Base-by-base conservation (phyloP, 23 red algal species). In the Gracilaria caudata region DNA sequence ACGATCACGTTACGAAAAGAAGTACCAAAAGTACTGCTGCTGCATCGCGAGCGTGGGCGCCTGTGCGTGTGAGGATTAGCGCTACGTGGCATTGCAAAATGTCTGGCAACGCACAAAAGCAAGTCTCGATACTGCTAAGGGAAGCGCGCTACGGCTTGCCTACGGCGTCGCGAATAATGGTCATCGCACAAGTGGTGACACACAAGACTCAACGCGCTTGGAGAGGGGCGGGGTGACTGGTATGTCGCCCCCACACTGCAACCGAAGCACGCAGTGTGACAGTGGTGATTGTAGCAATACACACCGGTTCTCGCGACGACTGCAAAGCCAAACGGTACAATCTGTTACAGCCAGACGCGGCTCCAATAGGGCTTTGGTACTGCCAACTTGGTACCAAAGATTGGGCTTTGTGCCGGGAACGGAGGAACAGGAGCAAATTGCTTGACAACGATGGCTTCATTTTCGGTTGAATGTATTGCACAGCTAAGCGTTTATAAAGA, bases 401-500 rank as follows among this genome's bases (percentile, higher is more conserved):
- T n/a, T n/a, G n/a, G n/a, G n/a, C n/a, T n/a, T n/a, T n/a, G n/a
- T n/a, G n/a, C n/a, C n/a, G n/a, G n/a, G n/a, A n/a, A n/a, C n/a
- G n/a, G n/a, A n/a, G n/a, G n/a, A n/a, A n/a, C n/a, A n/a, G n/a
- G 49, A 53, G 19, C 49, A 53, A 53, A 53, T 16, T 53, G 49
- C 49, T 53, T 16, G 49, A 53, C 49, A 53, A 53, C 7, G n/a
- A n/a, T n/a, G n/a, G n/a, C n/a, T n/a, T n/a, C n/a, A n/a, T n/a
- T n/a, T n/a, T n/a, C 58, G 6, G 20, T 64, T 64, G 58, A 30
- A 71, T 41, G 40, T 41, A 39, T 9, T 71, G 34, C 65, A 71
- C 65, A 71, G 6, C 65, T 71, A 39, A 71, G 65, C 65, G 40
- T 71, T 71, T 71, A 71, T 34, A 71, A 2, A 71, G 20, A 71